Conservation (phyloP, 2,329 filamentous ascomycete genomes). For the Alternaria sp. region DNA sequence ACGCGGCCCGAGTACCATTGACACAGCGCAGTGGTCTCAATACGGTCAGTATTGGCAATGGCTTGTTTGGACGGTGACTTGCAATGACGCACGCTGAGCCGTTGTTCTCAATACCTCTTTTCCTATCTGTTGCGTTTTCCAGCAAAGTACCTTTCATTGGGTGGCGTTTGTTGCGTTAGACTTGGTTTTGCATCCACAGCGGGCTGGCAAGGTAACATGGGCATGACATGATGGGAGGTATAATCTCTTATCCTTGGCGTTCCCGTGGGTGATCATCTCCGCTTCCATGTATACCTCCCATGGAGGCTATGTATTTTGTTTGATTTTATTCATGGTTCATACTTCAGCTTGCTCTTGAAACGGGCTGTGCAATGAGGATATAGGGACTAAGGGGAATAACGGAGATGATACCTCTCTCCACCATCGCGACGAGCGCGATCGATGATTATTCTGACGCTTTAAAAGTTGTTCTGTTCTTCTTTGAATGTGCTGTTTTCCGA, state of each 20-base stretch:
- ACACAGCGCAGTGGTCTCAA: conserved; percentile 44
- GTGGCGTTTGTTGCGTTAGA: conserved; percentile 9
- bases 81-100: not conserved
- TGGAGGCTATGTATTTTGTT: conserved; percentile 5
- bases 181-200: conserved; percentile 10
- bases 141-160: conserved; percentile 9
- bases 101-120: conserved; percentile 16
- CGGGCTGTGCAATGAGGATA: conserved; percentile 1
- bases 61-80: conserved; percentile 45
- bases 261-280: conserved; percentile 3
- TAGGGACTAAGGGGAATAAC: conserved; percentile 1
- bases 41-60: conserved; percentile 44
- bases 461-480: not conserved
- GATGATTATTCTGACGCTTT: not conserved
- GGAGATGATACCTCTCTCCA: conserved; percentile 7
- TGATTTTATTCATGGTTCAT: not conserved
- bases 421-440: not conserved
- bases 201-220: conserved; percentile 4
- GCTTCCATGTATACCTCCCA: conserved; percentile 8
- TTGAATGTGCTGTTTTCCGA: not conserved
- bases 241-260: conserved; percentile 8
- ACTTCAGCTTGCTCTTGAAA: not conserved
- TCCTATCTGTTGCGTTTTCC: conserved; percentile 8
- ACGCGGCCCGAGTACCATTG: conserved; percentile 33
- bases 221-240: conserved; percentile 7